These are phyloP conservation scores for Leccinum uliginosum DNA, from an alignment of 768 basidiomycete species.

Conservation along the genomic window DNA sequence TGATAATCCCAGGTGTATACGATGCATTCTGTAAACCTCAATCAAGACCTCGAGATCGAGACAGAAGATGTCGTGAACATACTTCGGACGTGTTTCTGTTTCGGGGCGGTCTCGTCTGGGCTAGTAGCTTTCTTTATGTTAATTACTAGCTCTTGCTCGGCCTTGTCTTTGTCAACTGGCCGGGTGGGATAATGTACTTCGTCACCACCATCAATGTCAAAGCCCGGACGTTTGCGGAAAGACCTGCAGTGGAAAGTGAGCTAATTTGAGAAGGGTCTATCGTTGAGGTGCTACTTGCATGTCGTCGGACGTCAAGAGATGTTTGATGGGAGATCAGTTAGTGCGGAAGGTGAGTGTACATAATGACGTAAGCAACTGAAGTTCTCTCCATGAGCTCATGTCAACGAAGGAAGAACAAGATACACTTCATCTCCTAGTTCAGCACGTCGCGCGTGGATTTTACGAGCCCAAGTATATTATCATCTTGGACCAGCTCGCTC, in stretches of 20 bases:
- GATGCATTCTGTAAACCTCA: slow-evolving; percentile 75
- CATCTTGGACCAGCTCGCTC: slow-evolving; percentile 89
- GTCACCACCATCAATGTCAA: slow-evolving; percentile 70
- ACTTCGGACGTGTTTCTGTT: slow-evolving; percentile 99
- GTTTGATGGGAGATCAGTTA: no score
- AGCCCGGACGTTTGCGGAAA: slow-evolving; percentile 35
- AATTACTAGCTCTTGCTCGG: slow-evolving; percentile 86
- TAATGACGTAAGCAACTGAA: not conserved
- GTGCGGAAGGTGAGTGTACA: no score
- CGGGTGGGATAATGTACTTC: slow-evolving; percentile 90
- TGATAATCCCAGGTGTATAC: slow-evolving; percentile 99
- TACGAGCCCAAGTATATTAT: slow-evolving; percentile 92
- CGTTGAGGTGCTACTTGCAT: slow-evolving; percentile 23
- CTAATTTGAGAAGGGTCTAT: not conserved
- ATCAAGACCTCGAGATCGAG: slow-evolving; percentile 13
- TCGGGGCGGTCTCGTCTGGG: slow-evolving; percentile 92
- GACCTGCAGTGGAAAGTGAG: slow-evolving; percentile 28
- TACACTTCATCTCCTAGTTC: slow-evolving; percentile 80
- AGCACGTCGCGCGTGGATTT: slow-evolving; percentile 90
- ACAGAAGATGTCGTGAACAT: slow-evolving; percentile 32
- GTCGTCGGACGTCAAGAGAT: not conserved
- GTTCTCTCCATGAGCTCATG: slow-evolving; percentile 35
- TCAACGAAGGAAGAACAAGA: slow-evolving; percentile 78
- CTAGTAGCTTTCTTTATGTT: slow-evolving; percentile 99
- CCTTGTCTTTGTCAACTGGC: slow-evolving; percentile 98